phyloP scores from a whole-genome alignment of 2,329 filamentous ascomycete genomes.

The Bipolaris cookei region DNA sequence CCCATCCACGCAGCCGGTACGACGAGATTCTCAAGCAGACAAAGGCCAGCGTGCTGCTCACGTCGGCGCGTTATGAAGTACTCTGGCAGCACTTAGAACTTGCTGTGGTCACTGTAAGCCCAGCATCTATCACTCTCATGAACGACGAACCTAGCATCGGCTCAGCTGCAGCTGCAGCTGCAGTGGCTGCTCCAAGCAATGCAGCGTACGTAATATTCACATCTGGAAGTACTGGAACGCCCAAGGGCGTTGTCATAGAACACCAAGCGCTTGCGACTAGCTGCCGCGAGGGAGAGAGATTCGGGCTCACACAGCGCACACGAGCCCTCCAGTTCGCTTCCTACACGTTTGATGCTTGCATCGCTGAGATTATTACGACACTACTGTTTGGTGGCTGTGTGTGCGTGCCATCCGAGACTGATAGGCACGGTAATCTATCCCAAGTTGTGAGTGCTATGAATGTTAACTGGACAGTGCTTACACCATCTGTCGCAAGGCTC shows the following conservation, averaged over 20 bases:
- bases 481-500: background rate
- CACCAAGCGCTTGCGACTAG: constrained; percentile 57
- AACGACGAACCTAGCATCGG: background rate
- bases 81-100: background rate
- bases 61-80: background rate
- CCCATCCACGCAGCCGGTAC: constrained; percentile 36
- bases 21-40: constrained; percentile 35
- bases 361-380: constrained; percentile 60
- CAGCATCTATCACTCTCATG: no score
- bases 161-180: constrained; percentile 47
- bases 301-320: background rate
- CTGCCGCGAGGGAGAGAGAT: background rate
- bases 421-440: background rate
- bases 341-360: constrained; percentile 56
- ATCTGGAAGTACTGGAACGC: constrained; percentile 49
- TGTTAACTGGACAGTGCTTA: background rate
- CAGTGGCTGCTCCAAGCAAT: constrained; percentile 61
- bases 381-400: constrained; percentile 63
- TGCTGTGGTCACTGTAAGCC: no score
- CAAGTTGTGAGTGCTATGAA: background rate
- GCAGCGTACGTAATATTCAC: constrained; percentile 65
- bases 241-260: constrained; percentile 65
- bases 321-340: constrained; percentile 28
- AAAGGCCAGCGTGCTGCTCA: background rate
- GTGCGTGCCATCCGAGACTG: background rate